phyloP scores from a whole-genome alignment of 2,329 filamentous ascomycete species.

The Diaporthe citri region DNA sequence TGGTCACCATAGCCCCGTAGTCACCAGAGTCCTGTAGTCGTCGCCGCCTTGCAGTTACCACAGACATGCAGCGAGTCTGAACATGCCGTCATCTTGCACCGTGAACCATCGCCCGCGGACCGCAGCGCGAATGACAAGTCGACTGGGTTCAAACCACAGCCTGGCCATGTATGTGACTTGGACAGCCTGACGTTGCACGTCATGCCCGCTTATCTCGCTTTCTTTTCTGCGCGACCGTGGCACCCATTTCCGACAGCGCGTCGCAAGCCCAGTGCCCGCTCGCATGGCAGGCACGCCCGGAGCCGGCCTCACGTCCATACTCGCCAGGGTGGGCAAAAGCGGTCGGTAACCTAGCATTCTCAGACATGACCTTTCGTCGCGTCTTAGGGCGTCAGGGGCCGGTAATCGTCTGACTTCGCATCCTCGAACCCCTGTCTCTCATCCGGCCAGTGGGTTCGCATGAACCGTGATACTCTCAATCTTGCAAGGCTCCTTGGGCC shows the following conservation, averaged over 20 bases:
- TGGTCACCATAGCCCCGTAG: neutral
- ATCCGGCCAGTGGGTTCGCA: constrained; percentile 81
- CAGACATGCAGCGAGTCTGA: neutral
- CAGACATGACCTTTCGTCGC: neutral
- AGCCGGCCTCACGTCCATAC: neutral
- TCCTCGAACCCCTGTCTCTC: constrained; percentile 44
- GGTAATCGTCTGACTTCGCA: neutral
- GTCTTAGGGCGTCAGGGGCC: neutral
- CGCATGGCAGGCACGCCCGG: too few relatives aligned
- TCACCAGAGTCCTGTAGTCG: too few relatives aligned
- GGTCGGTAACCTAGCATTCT: neutral
- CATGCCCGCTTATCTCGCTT: neutral
- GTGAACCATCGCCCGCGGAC: neutral
- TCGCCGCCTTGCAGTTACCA: neutral
- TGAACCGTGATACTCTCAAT: constrained; percentile 81
- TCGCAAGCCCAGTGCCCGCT: neutral
- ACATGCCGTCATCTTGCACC: neutral
- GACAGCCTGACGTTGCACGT: neutral
- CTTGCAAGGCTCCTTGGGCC: constrained; percentile 74
- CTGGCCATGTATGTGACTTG: too few relatives aligned
- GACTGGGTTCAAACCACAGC: neutral
- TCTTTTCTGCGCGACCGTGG: neutral
- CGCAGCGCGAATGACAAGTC: neutral
- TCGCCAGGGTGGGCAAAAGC: neutral
- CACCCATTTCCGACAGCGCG: neutral